Base-by-base conservation (phyloP, 805 yeast species). In the Priceomyces carsonii region DNA sequence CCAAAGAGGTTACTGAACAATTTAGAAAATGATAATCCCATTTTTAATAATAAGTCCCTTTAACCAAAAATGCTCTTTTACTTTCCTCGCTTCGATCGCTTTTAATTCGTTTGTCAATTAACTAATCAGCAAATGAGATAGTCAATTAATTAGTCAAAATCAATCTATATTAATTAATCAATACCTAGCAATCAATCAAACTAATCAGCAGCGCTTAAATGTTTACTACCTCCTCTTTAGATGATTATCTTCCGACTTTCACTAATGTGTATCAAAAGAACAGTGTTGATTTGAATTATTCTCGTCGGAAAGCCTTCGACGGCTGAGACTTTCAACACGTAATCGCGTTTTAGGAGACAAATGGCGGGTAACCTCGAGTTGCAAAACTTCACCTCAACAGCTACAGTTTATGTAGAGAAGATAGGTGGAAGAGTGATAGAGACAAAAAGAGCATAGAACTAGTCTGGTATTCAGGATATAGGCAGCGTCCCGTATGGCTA, bases 21-120 rank as follows among this genome's bases (percentile, higher is more conserved):
- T 73, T 88, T 90, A 49, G 97, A 91, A 70, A 90, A 80, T 55
- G 89, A 85, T 71, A 90, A 76, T 78, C 98, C 98, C 98, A 91
- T 90, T 8, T 32, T n/a, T n/a, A n/a, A n/a, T n/a, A n/a, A n/a
- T n/a, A n/a, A n/a, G n/a, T n/a, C n/a, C n/a, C n/a, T n/a, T n/a
- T n/a, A n/a, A n/a, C n/a, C n/a, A n/a, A n/a, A n/a, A n/a, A n/a
- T 29, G 33, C 21, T 12, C 22, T 29, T 12, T 29, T 18, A 29
- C n/a, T 23, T 29, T 21, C 18, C 15, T 29, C 21, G 33, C 33
- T 29, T 29, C 24, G 33, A 20, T 29, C 8, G 14, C n/a, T n/a
- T n/a, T 23, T 23, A 23, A 23, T 23, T 23, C 26, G 26, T 12
- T 23, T 12, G 14, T 12, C 26, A 12, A 23, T 23, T 13, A 23